Base-by-base conservation (phyloP, 202 grass and related monocot species). In the Digitaria exilis region DNA sequence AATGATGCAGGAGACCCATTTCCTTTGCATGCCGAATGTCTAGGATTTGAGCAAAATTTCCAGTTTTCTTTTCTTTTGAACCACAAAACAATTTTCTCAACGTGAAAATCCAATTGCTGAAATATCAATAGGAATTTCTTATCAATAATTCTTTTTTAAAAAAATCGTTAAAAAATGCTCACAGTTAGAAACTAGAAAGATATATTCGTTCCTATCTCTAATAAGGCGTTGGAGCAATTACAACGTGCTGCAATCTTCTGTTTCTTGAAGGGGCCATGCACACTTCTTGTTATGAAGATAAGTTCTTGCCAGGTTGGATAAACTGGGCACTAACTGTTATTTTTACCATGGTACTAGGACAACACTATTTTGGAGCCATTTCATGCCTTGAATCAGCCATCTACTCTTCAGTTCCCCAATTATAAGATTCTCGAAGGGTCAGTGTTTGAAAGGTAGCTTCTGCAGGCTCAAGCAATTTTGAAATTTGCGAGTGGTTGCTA, bases 381-480 rank as follows among this genome's bases (percentile, higher is more conserved):
- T 60, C 80, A 79, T 3, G 90, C 84, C 42, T 32, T 82, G 59
- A 56, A 93, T 90, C 95, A 91, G 77, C 82, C 95, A 61, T 95
- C 95, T 45, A 86, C 89, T 83, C 95, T 98, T 88, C 89, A 95
- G 64, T 98, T 98, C 80, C 88, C 89, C 45, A 88, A 83, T 87
- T 78, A 88, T 82, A 70, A 85, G 19, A 54, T 54, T n/a, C 74
- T 82, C 83, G 49, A 26, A 88, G 71, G 88, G 79, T 48, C 89
- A 72, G 82, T 93, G 69, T 95, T 98, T 90, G 77, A 90, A 86
- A 93, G 90, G 92, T 95, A 90, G 11, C 9, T 52, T 8, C 25
- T 71, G 51, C 51, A 54, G 51, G 51, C 19, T 26, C 21, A 59
- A 48, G 35, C 34, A 71, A 56, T 83, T 58, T 17, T 46, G 2